These are phyloP conservation scores for Lablab purpureus DNA, from an alignment of 306 rosid genomes.

Conservation along the genomic window DNA sequence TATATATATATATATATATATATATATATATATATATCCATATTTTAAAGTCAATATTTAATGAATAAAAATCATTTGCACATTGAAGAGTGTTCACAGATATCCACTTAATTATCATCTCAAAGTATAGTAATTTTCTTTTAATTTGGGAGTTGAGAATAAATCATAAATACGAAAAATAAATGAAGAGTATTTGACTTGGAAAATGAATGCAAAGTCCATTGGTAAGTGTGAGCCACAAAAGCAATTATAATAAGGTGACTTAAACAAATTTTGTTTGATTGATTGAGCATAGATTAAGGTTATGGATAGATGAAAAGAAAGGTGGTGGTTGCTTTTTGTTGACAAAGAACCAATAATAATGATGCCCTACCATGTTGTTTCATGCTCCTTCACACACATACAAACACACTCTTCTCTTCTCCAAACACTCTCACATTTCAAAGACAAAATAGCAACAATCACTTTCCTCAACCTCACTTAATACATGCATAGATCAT, in stretches of 20 bases:
- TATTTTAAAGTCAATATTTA: too few relatives aligned
- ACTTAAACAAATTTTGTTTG: background rate
- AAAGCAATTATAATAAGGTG: background rate
- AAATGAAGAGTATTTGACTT: background rate
- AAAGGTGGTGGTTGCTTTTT: slow-evolving; percentile 33
- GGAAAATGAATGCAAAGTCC: background rate
- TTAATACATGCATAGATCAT: too few relatives aligned
- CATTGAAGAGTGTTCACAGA: background rate
- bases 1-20: too few relatives aligned
- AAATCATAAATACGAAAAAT: background rate
- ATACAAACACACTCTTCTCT: too few relatives aligned
- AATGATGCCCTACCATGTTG: background rate
- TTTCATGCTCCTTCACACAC: background rate
- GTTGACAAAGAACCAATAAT: background rate
- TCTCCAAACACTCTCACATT: too few relatives aligned
- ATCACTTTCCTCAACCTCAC: too few relatives aligned
- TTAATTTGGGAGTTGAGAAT: background rate
- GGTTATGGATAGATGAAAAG: background rate
- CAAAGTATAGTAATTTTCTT: background rate
- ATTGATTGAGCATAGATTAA: background rate
- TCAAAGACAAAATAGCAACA: too few relatives aligned
- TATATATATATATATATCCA: too few relatives aligned
- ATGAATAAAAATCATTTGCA: too few relatives aligned
- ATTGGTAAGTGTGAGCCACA: background rate
- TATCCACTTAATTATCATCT: background rate